Evolutionary conservation across 345 rosid species (phyloP), one percentile per base, ranked within the genome.

Genomic region (Linum trigynum): DNA sequence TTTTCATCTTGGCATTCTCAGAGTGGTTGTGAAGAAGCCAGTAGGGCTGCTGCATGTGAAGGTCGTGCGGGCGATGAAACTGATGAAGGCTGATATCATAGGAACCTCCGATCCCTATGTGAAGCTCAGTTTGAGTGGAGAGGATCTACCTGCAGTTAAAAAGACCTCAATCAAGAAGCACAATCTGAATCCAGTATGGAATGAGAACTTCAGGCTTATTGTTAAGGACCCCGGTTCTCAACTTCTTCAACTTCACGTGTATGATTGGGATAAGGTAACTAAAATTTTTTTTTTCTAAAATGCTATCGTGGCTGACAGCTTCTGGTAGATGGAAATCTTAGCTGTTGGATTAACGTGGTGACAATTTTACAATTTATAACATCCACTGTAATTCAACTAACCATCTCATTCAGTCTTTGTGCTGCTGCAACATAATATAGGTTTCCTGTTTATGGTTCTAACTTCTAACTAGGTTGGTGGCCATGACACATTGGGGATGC

Each of bases 401-500:
- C 32, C 32, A 23, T 23, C 32, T 58, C 3, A 16, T 16, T 16
- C 61, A 16, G 7, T 58, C 12, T 61, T 5, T 15, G 5, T 10
- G 36, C 32, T 23, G 32, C 32, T 23, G 32, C 32, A 23, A n/a
- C 16, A 35, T 56, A 5, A 56, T n/a, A 16, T n/a, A 3, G 9
- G 59, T n/a, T 16, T n/a, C 23, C 16, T 56, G 3, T n/a, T 11
- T 6, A 35, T 14, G 50, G 50, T 23, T 23, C 32, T 23, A 23
- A 23, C 32, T 23, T 23, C 32, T 23, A 23, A 23, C 32, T 23
- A 88, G 95, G 91, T 88, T 0, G 91, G 96, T n/a, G 78, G 75
- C 36, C 88, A 88, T 39, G 96, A 88, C 74, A 74, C 79, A 59
- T 72, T 88, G 66, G 96, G 96, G 75, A 88, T 80, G 86, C 96